Percentiles rank a stretch among this genome's conserved stretches.
phyloP scores from a whole-genome alignment of 2,329 filamentous ascomycete species.

The Fusarium newnesense region DNA sequence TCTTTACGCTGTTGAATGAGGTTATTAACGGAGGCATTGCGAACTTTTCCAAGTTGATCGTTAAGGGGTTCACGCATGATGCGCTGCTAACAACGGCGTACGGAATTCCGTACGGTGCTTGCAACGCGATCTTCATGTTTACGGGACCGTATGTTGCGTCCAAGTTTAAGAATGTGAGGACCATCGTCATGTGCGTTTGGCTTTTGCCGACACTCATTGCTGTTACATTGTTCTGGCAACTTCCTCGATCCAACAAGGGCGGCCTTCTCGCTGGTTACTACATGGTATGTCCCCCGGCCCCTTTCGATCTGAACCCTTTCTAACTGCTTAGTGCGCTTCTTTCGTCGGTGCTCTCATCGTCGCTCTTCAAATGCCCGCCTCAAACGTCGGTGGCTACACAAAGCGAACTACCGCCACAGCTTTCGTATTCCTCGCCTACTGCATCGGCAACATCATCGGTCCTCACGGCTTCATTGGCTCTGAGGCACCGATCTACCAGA shows the following conservation, averaged over 20 bases:
- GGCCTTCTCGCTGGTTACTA: slow-evolving; percentile 65
- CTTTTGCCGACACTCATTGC: slow-evolving; percentile 63
- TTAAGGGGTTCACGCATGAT: slow-evolving; percentile 58
- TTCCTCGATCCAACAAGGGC: slow-evolving; percentile 53
- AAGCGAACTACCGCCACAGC: slow-evolving; percentile 59
- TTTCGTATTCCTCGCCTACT: slow-evolving; percentile 59
- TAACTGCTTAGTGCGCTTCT: slow-evolving; percentile 45
- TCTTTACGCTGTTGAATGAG: slow-evolving; percentile 67
- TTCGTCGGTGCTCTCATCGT: slow-evolving; percentile 65
- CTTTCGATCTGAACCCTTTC: rapidly evolving
- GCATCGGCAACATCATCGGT: slow-evolving; percentile 45
- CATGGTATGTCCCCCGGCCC: slow-evolving; percentile 45
- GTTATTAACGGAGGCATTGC: slow-evolving; percentile 64
- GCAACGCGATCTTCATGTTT: slow-evolving; percentile 64
- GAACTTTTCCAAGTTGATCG: slow-evolving; percentile 65
- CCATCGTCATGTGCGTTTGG: slow-evolving; percentile 62
- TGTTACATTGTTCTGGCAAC: slow-evolving; percentile 60
- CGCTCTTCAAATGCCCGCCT: slow-evolving; percentile 63
- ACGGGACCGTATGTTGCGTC: slow-evolving; percentile 63
- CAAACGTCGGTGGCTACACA: slow-evolving; percentile 61
- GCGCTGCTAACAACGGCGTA: slow-evolving; percentile 57
- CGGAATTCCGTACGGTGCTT: slow-evolving; percentile 65
- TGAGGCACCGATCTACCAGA: slow-evolving; percentile 62
- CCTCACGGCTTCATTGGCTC: slow-evolving; percentile 54
- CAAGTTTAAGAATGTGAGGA: slow-evolving; percentile 60